Conservation (phyloP, 768 basidiomycete genomes). For the Lepiota venenata region DNA sequence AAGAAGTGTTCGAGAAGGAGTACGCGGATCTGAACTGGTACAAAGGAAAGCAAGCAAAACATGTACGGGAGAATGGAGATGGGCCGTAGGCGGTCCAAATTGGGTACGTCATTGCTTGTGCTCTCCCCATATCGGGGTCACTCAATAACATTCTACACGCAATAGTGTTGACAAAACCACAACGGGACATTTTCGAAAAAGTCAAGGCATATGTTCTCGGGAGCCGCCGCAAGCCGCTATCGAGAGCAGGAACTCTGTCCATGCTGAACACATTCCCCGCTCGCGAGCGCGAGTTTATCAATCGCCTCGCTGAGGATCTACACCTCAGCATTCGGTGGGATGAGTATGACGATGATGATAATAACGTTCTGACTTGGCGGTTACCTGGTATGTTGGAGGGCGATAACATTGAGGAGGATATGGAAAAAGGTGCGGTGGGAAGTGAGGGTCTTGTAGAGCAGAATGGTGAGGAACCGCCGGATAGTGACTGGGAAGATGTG, state of each 20-base stretch:
- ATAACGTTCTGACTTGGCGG: constrained; percentile 69
- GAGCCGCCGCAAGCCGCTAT: constrained; percentile 31
- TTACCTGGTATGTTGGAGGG: constrained; percentile 46
- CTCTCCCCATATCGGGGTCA: constrained; percentile 14
- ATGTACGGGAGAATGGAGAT: constrained; percentile 62
- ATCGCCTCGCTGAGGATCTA: constrained; percentile 69
- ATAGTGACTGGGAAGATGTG: constrained; percentile 51
- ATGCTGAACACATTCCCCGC: constrained; percentile 81
- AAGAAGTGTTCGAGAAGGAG: constrained; percentile 89
- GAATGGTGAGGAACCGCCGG: constrained; percentile 24
- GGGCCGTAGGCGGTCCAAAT: constrained; percentile 50
- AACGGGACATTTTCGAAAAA: constrained; percentile 74
- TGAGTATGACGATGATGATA: constrained; percentile 82
- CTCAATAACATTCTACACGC: background rate
- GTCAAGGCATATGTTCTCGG: constrained; percentile 74
- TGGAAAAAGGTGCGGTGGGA: constrained; percentile 11
- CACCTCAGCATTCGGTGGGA: constrained; percentile 88
- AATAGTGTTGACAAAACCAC: constrained; percentile 65
- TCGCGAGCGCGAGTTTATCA: constrained; percentile 77
- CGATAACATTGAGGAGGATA: constrained; percentile 29
- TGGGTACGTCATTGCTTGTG: constrained; percentile 46
- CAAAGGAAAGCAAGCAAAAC: constrained; percentile 87
- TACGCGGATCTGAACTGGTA: constrained; percentile 89
- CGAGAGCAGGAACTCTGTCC: constrained; percentile 42
- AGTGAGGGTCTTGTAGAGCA: constrained; percentile 30